Percentiles rank a stretch among this genome's conserved stretches.
These are phyloP conservation scores for Adansonia grandidieri DNA, from an alignment of 441 rosid genomes.

Conservation along the genomic window DNA sequence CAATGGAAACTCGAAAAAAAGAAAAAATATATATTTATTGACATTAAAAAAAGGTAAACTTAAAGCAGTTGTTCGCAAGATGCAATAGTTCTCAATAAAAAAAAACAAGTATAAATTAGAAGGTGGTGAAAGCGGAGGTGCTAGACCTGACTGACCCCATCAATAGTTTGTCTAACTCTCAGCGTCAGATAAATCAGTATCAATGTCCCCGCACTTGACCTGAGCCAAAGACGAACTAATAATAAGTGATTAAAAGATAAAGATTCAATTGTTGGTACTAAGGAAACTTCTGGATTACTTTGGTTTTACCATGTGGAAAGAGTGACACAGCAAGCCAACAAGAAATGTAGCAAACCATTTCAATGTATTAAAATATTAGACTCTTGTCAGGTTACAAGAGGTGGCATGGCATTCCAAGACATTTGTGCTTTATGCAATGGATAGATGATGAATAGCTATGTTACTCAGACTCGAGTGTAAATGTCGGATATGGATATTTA, in stretches of 20 bases:
- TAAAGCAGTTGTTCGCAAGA: background rate
- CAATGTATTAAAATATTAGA: no score
- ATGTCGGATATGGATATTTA: no score
- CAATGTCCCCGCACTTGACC: slow-evolving; percentile 92
- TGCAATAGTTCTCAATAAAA: slow-evolving; percentile 18
- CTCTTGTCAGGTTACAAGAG: no score
- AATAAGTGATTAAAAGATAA: no score
- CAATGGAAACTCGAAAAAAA: slow-evolving; percentile 7
- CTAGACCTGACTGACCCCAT: slow-evolving; percentile 49
- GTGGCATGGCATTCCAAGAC: background rate
- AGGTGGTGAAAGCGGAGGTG: background rate
- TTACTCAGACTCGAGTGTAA: no score
- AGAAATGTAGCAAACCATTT: background rate
- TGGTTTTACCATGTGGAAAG: no score
- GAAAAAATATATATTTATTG: background rate
- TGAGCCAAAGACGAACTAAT: slow-evolving; percentile 35
- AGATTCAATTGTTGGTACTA: background rate
- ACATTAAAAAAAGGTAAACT: slow-evolving; percentile 23
- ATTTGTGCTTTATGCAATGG: background rate
- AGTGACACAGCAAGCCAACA: background rate
- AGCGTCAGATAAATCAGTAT: slow-evolving; percentile 83
- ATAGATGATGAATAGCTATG: background rate
- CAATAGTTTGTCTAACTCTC: slow-evolving; percentile 70
- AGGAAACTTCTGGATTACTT: background rate
- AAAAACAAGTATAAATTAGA: slow-evolving; percentile 13